Base-by-base conservation (phyloP, 306 rosid genomes). In the Senna tora region DNA sequence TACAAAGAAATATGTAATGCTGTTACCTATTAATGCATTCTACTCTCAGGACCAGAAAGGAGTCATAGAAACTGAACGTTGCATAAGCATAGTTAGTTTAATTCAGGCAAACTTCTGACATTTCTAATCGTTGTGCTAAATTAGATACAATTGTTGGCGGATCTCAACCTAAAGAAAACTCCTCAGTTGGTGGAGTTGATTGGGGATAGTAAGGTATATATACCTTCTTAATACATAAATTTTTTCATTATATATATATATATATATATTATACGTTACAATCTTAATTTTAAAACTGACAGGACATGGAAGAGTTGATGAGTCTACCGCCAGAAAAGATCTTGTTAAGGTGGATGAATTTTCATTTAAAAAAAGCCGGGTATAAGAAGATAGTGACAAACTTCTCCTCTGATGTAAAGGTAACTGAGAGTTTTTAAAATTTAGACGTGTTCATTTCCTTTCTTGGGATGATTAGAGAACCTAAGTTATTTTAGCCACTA, bases 231-330 rank as follows among this genome's bases (percentile, higher is more conserved):
- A 7, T 4, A 72, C 80, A 56, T 46, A 58, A 25, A 1, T 52
- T 38, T 56, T 59, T 10, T 46, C 50, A 34, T 46, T 10, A 39
- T 39, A 11, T 22, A 19, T 41, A 25, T 2, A n/a, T n/a, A n/a
- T n/a, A n/a, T n/a, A 25, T 25, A 25, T 25, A 25, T 80, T 69
- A 62, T 38, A 32, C 1, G 34, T 25, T 81, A 16, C 38, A 75
- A 71, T 84, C 61, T 76, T 34, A 21, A 57, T 49, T 79, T 46
- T 25, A 0, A 73, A 81, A 80, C 57, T 55, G 36, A 73, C 86
- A 94, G 99, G 99, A 94, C 65, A 91, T 94, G 86, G 97, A 94
- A 80, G 99, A 94, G 85, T 80, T 94, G 82, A 88, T 94, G 96
- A 86, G 87, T 69, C 89, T 94, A 49, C 83, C 99, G 11, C 99